Conservation (phyloP, 1,284 basidiomycete genomes). For the Cutaneotrichosporon sp. region DNA sequence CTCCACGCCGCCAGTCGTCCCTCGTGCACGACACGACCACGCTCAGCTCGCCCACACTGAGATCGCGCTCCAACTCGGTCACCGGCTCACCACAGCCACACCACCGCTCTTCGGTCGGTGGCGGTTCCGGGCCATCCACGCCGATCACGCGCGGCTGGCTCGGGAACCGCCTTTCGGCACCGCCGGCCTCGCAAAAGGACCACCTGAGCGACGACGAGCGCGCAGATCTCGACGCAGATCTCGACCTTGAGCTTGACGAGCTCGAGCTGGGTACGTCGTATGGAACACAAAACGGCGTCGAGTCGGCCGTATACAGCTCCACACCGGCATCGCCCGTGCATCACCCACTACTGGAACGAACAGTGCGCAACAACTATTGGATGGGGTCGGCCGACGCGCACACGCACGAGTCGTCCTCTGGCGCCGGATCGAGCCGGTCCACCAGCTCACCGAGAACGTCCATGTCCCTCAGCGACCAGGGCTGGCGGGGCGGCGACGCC, state of each 20-base stretch:
- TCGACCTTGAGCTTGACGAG: not conserved
- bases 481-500: constrained; percentile 6
- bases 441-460: constrained; percentile 24
- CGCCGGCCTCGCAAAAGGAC: not conserved
- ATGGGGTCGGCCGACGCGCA: no score
- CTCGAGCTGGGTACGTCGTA: constrained; percentile 1
- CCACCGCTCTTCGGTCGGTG: no score
- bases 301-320: no score
- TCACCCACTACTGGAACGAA: no score
- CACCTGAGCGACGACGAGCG: constrained; percentile 4
- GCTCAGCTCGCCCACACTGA: not conserved
- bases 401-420: no score
- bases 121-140: not conserved
- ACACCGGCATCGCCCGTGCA: no score
- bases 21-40: not conserved
- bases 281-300: no score
- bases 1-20: not conserved
- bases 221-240: no score
- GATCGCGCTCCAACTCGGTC: not conserved
- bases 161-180: not conserved
- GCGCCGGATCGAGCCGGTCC: no score
- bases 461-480: constrained; percentile 23
- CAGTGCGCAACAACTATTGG: no score
- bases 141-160: not conserved
- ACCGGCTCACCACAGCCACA: no score